Base-by-base conservation (phyloP, 2,329 filamentous ascomycete species). In the Lasiodiplodia sp. region DNA sequence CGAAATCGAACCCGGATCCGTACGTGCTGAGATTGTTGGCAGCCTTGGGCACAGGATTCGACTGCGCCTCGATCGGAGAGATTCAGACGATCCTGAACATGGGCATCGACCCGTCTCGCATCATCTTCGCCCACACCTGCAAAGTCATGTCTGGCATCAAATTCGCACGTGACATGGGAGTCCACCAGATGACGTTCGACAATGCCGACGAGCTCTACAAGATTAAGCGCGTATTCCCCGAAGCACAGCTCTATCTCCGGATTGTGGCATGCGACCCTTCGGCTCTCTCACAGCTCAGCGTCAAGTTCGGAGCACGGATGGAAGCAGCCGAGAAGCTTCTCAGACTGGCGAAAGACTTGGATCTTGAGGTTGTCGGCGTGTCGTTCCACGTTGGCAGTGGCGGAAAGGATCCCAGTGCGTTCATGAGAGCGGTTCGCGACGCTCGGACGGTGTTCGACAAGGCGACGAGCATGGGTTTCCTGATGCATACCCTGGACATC, bases 131-230 rank as follows among this genome's bases (percentile, higher is more conserved):
- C 58, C 94, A 97, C 83, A 94, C 94, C 67, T 97, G 94, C 91
- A 97, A 97, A 88, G 97, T 94, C 75, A 95, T 94, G 83, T 97
- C 94, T 57, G 97, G 97, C 80, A 87, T 97, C 71, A 92, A 93
- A 76, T 96, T 92, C 77, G 94, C 95, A 72, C 88, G 90, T 76
- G 86, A 88, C 77, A 85, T 89, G 72, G 91, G 91, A 72, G 94
- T 97, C 77, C 93, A 91, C 82, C 92, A 96, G 85, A 97, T 97
- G 94, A 97, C 94, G 4, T 97, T 97, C 79, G 94, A 97, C 86
- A 97, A 97, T 76, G 88, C 91, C 78, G 94, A 97, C 79, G 94
- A 97, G 85, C 87, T 97, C 63, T 92, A 93, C 87, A 97, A 97
- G 86, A 94, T 96, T 80, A 94, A 94, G 80, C 91, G 92, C 79